Evolutionary conservation across 352 stramenopile genomes (phyloP), one percentile per base, ranked within the genome.

Genomic region (Phytophthora colocasiae): DNA sequence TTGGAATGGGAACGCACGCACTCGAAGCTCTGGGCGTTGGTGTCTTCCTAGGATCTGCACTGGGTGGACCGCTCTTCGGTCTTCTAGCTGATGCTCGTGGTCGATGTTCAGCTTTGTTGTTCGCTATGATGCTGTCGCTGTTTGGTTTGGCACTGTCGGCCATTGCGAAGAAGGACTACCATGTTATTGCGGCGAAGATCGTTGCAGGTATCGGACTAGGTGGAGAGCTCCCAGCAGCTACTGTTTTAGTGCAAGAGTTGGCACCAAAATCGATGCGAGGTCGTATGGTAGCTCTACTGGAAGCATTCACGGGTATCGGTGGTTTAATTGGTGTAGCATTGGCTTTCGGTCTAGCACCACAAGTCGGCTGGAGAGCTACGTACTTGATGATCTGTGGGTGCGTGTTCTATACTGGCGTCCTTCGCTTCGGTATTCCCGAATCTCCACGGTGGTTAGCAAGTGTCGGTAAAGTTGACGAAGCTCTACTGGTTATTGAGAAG

Each of bases 361-460:
- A 38, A n/a, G 12, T 81, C 22, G 58, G 69, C 5, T 81, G 70
- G 73, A 51, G 70, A 48, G 31, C 15, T 3, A 62, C 73, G n/a
- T 81, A 77, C 54, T 19, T 58, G 29, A n/a, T 48, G 7, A 58
- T 71, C 6, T 64, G 48, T 39, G 34, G 46, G 3, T 52, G 46
- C 12, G 63, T 79, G 39, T 11, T 81, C 17, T 70, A 73, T n/a
- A 50, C 64, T 17, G 52, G 58, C 6, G 56, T 61, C 17, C 19
- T 65, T 11, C 63, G 73, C 12, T 44, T 75, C 22, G 36, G 31
- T 4, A 47, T 77, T 15, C 70, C 73, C 8, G 71, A 81, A 24
- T 81, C 73, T 10, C 73, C 73, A 27, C 71, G 66, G 7, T 81
- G 73, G 73, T 45, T 81, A 24, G 66, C 58, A 22, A 66, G 57